Base-by-base conservation (phyloP, 305 asterid species). In the Fraxinus angustifolia region DNA sequence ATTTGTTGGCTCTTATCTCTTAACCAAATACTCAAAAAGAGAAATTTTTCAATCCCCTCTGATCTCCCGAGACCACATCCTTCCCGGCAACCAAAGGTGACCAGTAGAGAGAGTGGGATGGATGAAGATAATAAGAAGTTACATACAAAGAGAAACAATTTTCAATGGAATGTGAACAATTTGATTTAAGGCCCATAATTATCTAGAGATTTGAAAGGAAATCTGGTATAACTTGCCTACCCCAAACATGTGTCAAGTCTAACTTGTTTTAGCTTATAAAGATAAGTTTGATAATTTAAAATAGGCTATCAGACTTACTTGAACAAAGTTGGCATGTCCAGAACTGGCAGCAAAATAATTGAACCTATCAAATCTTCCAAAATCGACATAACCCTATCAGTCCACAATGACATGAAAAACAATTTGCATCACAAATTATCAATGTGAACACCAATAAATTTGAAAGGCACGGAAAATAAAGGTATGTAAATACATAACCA, bases 361-460 rank as follows among this genome's bases (percentile, higher is more conserved):
- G 89, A 90, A 80, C 83, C 86, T 90, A 74, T 93, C 96, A 90
- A 88, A 95, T 88, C 99, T 91, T 82, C 99, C 99, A 85, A 85
- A 95, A 90, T 89, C 97, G 82, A 93, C 91, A 87, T 95, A 95
- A 76, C 99, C 99, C 99, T 93, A 88, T 86, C 82, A 84, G 78
- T 83, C 82, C 73, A 80, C 56, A 50, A 80, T 62, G 50, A 83
- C 45, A 58, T 53, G 78, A 62, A 45, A 79, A 80, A 76, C 48
- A 75, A 76, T 84, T 82, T 78, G 85, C 84, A 86, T 72, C 58
- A 73, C 38, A 40, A 38, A 71, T 77, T 48, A 79, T 80, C 35
- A 68, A 83, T 45, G 77, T 70, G 70, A 75, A 38, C 75, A 71
- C 35, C 84, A 72, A 45, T 21, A 56, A 26, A 40, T 67, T 28